These are phyloP conservation scores for Xanthoconium stramineum DNA, from an alignment of 768 basidiomycete species.

Conservation along the genomic window DNA sequence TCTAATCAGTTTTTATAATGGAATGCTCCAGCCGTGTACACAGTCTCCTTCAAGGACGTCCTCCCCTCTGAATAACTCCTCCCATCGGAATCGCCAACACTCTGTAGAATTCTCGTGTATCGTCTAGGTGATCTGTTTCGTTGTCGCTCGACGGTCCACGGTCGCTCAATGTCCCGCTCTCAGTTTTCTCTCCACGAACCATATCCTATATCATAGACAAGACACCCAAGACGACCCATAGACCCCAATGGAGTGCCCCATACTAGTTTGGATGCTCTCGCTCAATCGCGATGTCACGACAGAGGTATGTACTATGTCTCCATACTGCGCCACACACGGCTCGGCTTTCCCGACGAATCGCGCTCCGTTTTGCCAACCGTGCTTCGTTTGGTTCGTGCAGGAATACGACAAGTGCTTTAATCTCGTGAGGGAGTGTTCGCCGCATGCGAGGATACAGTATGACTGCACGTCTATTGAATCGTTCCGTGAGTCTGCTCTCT, in stretches of 20 bases:
- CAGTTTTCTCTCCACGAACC: background rate
- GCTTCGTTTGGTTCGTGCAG: constrained; percentile 33
- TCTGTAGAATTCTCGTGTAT: background rate
- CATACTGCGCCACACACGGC: background rate
- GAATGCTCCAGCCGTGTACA: constrained; percentile 16
- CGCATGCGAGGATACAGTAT: constrained; percentile 51
- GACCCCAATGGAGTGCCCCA: constrained; percentile 51
- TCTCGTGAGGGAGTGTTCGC: constrained; percentile 58
- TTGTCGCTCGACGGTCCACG: background rate
- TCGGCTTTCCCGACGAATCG: constrained; percentile 7
- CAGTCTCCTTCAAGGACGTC: background rate
- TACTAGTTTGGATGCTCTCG: constrained; percentile 79
- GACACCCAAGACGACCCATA: background rate
- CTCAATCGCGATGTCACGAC: constrained; percentile 69
- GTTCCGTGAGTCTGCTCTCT: constrained; percentile 51
- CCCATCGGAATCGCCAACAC: background rate
- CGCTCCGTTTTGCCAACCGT: background rate
- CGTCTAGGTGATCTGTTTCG: background rate
- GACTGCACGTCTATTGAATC: constrained; percentile 58
- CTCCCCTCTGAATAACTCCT: background rate
- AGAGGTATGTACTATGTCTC: constrained; percentile 42
- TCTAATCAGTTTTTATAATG: constrained; percentile 31
- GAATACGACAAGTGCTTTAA: constrained; percentile 71
- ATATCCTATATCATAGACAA: constrained; percentile 6
- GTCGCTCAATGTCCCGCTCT: background rate